Base-by-base conservation (phyloP, 2,329 filamentous ascomycete genomes). In the Acrocalymma vagum region DNA sequence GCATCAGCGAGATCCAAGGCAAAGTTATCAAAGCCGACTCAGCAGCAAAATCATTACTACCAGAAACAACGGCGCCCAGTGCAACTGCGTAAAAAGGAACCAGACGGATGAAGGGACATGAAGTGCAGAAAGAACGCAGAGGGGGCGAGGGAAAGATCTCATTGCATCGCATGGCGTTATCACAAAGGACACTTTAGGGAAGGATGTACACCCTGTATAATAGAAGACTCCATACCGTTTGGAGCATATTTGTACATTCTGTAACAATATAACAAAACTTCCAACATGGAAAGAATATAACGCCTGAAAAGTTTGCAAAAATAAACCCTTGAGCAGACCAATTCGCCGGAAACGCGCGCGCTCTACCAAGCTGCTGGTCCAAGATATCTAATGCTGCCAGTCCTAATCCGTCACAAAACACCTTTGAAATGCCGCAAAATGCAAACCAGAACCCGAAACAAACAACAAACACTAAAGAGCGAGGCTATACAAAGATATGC, bases 1-100 rank as follows among this genome's bases (percentile, higher is more conserved):
- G 68, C 21, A 50, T 71, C 7, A 52, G 51, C 0, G 51, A 70
- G 46, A 55, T 70, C 4, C 57, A 64, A 38, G 56, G 60, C 3
- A 48, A 67, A 42, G 62, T 68, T 22, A 35, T 62, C 10, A 60
- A 55, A 42, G 61, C 61, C 20, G 58, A 68, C 34, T 53, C 51
- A 1, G 61, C 61, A 14, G 60, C 57, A 20, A 65, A 64, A 41
- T 58, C 53, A 23, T 36, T 67, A 21, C 55, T 65, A 9, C 54
- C 52, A 20, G 50, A 51, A 27, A 39, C 23, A 6, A 39, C 23
- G 10, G 21, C 28, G 16, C 9, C 34, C 16, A 14, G 32, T 8
- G 22, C 28, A 11, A 20, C 10, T 16, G 13, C 20, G 28, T n/a
- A 20, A 22, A 16, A 22, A 29, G 23, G 33, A 29, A 29, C 16